Conservation (phyloP, 192 early-diverging fungal species). For the Gonapodya prolifera region DNA sequence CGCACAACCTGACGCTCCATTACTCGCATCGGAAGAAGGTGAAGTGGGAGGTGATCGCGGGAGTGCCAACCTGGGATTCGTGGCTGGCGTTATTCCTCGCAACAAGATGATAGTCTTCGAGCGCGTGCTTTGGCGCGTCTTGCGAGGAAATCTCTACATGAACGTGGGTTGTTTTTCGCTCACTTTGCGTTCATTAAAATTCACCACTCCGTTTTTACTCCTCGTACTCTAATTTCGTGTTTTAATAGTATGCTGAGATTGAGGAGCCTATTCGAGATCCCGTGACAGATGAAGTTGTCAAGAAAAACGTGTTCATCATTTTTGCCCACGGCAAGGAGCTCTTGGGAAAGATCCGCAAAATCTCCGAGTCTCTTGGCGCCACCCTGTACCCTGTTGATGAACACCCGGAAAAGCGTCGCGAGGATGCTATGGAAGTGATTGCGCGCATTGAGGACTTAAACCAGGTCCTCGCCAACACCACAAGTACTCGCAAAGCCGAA, state of each 20-base stretch:
- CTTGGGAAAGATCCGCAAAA: slow-evolving; percentile 79
- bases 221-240: neutral
- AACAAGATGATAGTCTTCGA: slow-evolving; percentile 76
- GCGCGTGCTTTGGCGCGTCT: slow-evolving; percentile 89
- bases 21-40: neutral
- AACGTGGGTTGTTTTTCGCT: slow-evolving; percentile 34
- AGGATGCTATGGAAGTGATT: slow-evolving; percentile 65
- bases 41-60: neutral
- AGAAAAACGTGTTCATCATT: slow-evolving; percentile 96
- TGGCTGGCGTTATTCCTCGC: slow-evolving; percentile 89
- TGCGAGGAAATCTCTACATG: slow-evolving; percentile 94
- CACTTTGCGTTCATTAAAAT: neutral
- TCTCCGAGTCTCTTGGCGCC: slow-evolving; percentile 88
- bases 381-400: slow-evolving; percentile 85
- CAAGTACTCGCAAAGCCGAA: slow-evolving; percentile 68
- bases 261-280: slow-evolving; percentile 90
- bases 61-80: slow-evolving; percentile 52
- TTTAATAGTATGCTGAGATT: slow-evolving; percentile 55
- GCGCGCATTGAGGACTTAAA: slow-evolving; percentile 79
- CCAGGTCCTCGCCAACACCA: slow-evolving; percentile 77
- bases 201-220: no score
- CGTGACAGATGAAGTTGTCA: slow-evolving; percentile 66
- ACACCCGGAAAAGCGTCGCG: slow-evolving; percentile 69
- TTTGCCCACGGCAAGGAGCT: slow-evolving; percentile 94
- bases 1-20: neutral